These are phyloP conservation scores for Gamsiella multidivaricata DNA, from an alignment of 192 early-diverging fungal species.

Conservation along the genomic window DNA sequence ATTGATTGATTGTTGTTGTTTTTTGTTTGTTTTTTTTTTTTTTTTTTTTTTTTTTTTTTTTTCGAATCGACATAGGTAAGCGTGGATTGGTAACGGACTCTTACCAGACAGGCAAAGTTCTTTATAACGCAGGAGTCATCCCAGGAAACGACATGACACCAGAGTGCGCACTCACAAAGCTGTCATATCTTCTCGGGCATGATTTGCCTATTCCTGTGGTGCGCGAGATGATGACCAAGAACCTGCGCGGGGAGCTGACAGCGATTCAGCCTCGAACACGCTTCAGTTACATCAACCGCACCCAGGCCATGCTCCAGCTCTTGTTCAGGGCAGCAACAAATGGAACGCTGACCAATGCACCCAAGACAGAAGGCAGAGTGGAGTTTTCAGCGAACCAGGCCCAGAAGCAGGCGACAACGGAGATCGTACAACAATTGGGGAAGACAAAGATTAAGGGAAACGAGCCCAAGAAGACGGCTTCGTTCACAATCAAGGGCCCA, in stretches of 20 bases:
- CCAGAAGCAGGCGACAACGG: conserved; percentile 1
- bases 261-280: conserved; percentile 69
- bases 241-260: conserved; percentile 94
- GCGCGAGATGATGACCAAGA: conserved; percentile 83
- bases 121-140: conserved; percentile 83
- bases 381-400: neutral
- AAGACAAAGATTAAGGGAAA: neutral
- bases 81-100: conserved; percentile 89
- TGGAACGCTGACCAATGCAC: conserved; percentile 19
- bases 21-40: no score
- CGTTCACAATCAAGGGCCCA: neutral
- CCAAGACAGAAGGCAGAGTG: neutral
- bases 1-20: conserved; percentile 42
- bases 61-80: conserved; percentile 43
- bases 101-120: conserved; percentile 90
- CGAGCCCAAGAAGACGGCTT: neutral
- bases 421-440: neutral
- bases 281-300: conserved; percentile 74
- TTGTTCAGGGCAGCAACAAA: conserved; percentile 54
- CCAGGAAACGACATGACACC: conserved; percentile 96
- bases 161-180: conserved; percentile 95
- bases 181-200: conserved; percentile 91
- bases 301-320: conserved; percentile 63
- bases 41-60: neutral
- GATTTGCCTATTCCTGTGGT: conserved; percentile 71